Base-by-base conservation (phyloP, 208 protist genomes). In the Herpetomonas samuelpessoai region DNA sequence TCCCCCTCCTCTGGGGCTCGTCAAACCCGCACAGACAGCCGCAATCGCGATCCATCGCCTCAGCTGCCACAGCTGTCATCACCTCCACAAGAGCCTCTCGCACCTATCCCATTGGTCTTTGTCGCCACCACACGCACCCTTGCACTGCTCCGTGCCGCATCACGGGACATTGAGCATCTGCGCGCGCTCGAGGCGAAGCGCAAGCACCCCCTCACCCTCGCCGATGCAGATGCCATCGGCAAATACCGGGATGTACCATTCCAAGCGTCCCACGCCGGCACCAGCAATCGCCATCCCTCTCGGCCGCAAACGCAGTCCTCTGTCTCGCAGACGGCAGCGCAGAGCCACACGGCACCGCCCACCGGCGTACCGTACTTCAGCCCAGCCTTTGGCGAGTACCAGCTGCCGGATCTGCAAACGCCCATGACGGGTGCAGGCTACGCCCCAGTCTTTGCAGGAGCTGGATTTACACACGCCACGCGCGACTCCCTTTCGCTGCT, bases 81-180 rank as follows among this genome's bases (percentile, higher is more conserved):
- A n/a, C n/a, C n/a, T n/a, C n/a, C n/a, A n/a, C n/a, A n/a, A n/a
- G n/a, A n/a, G n/a, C 16, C 30, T 47, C 26, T 30, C 2, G 38
- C 25, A 19, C 27, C 24, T 4, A 26, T 71, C 3, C 70, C 62
- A 25, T 46, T 76, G 16, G 16, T 76, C 16, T 26, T 56, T 12
- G 54, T 66, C 24, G 66, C 64, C 19, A 76, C 70, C 24, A 39
- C 26, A 16, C 27, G 38, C 10, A 57, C 29, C 6, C 30, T 76
- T 2, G 64, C 47, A n/a, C 48, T 76, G 48, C 59, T 76, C 3
- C 49, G 62, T 9, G 70, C 64, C 10, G 22, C 16, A 9, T 7
- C 44, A 22, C 4, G 18, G 16, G 44, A 48, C 44, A 7, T 48
- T 10, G 44, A 10, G 19, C 16, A 48, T 3, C 19, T 10, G 10